Conservation (phyloP, 2,329 filamentous ascomycete genomes). For the Ophiosphaerella korrae region DNA sequence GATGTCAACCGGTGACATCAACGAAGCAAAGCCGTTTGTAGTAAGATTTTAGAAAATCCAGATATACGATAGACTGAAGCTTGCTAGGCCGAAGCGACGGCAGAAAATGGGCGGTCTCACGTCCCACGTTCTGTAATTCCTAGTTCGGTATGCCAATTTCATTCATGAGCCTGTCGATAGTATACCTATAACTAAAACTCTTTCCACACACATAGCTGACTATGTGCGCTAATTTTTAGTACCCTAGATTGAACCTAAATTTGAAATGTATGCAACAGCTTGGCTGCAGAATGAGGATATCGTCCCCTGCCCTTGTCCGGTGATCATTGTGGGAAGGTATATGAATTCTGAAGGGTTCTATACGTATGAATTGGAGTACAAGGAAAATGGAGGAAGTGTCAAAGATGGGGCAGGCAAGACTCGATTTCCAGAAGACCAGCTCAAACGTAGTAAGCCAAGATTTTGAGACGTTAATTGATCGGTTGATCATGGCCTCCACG, state of each 20-base stretch:
- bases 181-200: no score
- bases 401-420: not conserved
- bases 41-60: not conserved
- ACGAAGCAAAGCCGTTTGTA: not conserved
- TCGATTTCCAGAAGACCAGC: conserved; percentile 3
- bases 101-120: no score
- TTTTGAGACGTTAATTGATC: not conserved
- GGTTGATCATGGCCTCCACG: no score
- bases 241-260: no score
- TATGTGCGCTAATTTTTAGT: no score
- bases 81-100: not conserved
- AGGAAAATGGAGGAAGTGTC: not conserved
- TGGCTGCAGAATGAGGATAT: not conserved
- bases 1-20: not conserved
- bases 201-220: no score
- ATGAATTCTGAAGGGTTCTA: not conserved
- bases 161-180: no score
- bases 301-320: not conserved
- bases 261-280: not conserved
- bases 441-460: conserved; percentile 23
- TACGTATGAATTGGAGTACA: conserved; percentile 2
- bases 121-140: not conserved
- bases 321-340: not conserved
- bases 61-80: not conserved
- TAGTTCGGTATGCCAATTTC: not conserved